phyloP scores from a whole-genome alignment of 2,329 filamentous ascomycete species.

The Aquanectria penicillioides region DNA sequence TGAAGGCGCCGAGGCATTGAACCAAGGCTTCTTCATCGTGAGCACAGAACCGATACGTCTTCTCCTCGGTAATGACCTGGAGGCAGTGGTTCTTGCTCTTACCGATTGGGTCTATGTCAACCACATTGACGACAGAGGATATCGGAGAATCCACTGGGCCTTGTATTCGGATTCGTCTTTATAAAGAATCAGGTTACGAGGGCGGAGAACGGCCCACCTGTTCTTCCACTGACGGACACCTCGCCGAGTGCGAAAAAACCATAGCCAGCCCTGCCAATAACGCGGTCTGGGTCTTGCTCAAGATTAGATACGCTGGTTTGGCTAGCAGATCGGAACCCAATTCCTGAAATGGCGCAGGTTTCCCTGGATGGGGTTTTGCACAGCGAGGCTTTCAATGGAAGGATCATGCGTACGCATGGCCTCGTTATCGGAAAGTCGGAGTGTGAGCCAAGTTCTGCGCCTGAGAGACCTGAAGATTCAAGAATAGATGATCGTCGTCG shows the following conservation, averaged over 20 bases:
- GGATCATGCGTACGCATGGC: conserved; percentile 58
- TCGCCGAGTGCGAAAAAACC: conserved; percentile 82
- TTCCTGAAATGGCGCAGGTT: conserved; percentile 42
- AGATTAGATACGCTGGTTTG: conserved; percentile 66
- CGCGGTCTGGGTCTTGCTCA: conserved; percentile 80
- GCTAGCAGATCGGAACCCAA: conserved; percentile 65
- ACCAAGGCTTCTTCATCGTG: conserved; percentile 84
- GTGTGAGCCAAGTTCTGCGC: conserved; percentile 77
- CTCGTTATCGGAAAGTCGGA: conserved; percentile 87
- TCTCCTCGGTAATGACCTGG: conserved; percentile 94
- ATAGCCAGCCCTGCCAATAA: conserved; percentile 96
- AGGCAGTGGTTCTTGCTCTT: conserved; percentile 87
- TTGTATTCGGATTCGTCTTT: conserved; percentile 93
- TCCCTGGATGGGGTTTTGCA: conserved; percentile 43
- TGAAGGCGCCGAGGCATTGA: conserved; percentile 88
- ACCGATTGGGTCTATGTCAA: conserved; percentile 90
- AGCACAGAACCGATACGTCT: conserved; percentile 80
- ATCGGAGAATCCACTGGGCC: conserved; percentile 85
- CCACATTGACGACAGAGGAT: conserved; percentile 83
- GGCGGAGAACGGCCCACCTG: conserved; percentile 90
- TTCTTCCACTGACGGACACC: conserved; percentile 95
- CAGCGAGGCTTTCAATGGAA: conserved; percentile 61
- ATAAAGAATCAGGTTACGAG: conserved; percentile 87
- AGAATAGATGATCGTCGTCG: conserved; percentile 69
- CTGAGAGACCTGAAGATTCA: conserved; percentile 72